These are phyloP conservation scores for Trichoderma semiorbis DNA, from an alignment of 2,329 filamentous ascomycete species.

Conservation along the genomic window DNA sequence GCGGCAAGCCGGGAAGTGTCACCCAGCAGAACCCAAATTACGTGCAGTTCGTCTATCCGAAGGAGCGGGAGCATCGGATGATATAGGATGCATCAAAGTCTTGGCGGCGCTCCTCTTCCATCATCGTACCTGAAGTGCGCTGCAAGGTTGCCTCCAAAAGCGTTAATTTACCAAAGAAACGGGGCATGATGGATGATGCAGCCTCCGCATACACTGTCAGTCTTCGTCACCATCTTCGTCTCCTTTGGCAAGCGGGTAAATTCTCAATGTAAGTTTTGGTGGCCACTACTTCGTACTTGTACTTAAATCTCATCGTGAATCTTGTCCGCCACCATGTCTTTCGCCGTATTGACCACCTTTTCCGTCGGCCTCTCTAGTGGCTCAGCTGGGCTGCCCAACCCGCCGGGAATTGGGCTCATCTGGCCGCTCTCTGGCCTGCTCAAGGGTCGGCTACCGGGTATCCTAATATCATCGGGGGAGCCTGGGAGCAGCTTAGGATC, in stretches of 20 bases:
- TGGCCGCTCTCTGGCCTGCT: constrained; percentile 33
- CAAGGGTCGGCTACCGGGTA: constrained; percentile 45
- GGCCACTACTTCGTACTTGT: background rate
- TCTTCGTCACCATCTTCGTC: background rate
- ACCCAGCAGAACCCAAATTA: background rate
- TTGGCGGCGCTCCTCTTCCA: background rate
- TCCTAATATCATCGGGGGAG: constrained; percentile 77
- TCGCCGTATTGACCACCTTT: constrained; percentile 48
- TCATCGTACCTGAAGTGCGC: background rate
- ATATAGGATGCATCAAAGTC: background rate
- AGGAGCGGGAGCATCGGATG: background rate
- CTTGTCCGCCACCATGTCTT: constrained; percentile 51
- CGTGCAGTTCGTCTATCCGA: background rate
- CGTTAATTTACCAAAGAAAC: background rate
- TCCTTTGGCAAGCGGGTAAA: background rate
- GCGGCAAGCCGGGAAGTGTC: background rate
- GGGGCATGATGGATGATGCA: background rate
- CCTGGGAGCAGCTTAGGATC: constrained; percentile 66
- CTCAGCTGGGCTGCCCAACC: constrained; percentile 45
- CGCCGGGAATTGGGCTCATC: constrained; percentile 48
- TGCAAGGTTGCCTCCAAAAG: background rate
- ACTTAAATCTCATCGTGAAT: constrained; percentile 49
- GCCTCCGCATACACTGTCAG: background rate
- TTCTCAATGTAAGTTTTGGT: background rate
- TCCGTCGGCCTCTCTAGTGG: constrained; percentile 43